Base-by-base conservation (phyloP, 345 rosid genomes). In the Gossypium sturtianum region DNA sequence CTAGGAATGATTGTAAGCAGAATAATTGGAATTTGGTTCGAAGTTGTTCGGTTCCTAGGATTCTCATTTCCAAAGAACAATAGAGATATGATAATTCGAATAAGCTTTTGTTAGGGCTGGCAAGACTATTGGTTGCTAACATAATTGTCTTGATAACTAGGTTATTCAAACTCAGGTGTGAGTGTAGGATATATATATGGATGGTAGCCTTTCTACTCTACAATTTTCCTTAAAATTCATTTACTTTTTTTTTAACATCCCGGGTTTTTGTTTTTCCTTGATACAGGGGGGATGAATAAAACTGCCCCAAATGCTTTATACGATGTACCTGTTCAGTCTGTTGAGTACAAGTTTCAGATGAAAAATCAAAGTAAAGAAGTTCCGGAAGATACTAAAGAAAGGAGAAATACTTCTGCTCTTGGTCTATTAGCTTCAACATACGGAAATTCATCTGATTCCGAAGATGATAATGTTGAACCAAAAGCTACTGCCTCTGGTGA, bases 391-490 rank as follows among this genome's bases (percentile, higher is more conserved):
- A 41, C 87, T 70, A 77, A 67, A 57, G 74, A 56, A 49, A 58
- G 71, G 54, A 66, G 63, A 47, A 81, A 83, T 20, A 62, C 74
- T 68, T 91, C 89, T 75, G 94, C 94, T 34, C 98, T 95, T 77
- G 90, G 90, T 57, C 77, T 95, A 20, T 85, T 95, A 72, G 99
- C 93, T 84, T 82, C 83, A 76, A 82, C 83, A 53, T 95, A 93
- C 82, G 97, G 93, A 79, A 84, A 89, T 76, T 93, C 97, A 56
- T 93, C 99, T 1, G 99, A 93, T 75, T 93, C 98, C 5, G 99
- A 95, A 71, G 92, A 95, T 68, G 94, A 80, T 34, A 34, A 5
- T 70, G 77, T 52, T 67, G 87, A 82, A 71, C 78, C 72, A 17
- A 83, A 83, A 79, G 77, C 45, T 74, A 65, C 88, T 59, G 54